Percentiles rank a stretch among this genome's conserved stretches.
Evolutionary conservation across 2,329 filamentous ascomycete genomes (phyloP).

Genomic region (Pseudocercospora cruenta): DNA sequence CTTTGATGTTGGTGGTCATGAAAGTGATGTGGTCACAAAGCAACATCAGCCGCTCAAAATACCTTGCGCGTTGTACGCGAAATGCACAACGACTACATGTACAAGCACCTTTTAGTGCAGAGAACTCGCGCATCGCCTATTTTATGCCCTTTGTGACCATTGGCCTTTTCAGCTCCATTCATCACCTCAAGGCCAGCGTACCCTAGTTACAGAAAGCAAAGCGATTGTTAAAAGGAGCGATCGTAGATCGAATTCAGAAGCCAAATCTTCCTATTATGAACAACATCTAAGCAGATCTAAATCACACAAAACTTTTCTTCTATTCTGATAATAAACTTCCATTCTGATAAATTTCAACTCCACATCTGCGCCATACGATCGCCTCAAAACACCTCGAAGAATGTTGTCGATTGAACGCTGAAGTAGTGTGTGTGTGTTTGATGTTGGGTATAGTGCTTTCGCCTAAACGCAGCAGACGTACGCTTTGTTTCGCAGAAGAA

Average conservation of each 20-base stretch:
- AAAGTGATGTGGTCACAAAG: too few relatives aligned
- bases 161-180: background rate
- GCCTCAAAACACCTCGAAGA: background rate
- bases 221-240: background rate
- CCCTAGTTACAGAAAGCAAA: too few relatives aligned
- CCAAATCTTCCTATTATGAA: background rate
- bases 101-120: background rate
- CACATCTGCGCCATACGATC: background rate
- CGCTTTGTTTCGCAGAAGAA: background rate
- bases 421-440: background rate
- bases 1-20: too few relatives aligned
- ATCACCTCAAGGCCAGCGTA: too few relatives aligned
- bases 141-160: background rate
- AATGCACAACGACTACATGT: background rate
- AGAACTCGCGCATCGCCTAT: background rate
- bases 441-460: background rate
- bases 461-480: background rate
- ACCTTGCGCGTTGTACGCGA: background rate
- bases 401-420: background rate
- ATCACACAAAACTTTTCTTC: background rate
- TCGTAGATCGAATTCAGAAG: background rate
- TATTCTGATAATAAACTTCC: background rate
- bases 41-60: too few relatives aligned
- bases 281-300: background rate
- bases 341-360: background rate